Conservation (phyloP, 2,329 filamentous ascomycete genomes). For the Xylariomycetidae sp. region DNA sequence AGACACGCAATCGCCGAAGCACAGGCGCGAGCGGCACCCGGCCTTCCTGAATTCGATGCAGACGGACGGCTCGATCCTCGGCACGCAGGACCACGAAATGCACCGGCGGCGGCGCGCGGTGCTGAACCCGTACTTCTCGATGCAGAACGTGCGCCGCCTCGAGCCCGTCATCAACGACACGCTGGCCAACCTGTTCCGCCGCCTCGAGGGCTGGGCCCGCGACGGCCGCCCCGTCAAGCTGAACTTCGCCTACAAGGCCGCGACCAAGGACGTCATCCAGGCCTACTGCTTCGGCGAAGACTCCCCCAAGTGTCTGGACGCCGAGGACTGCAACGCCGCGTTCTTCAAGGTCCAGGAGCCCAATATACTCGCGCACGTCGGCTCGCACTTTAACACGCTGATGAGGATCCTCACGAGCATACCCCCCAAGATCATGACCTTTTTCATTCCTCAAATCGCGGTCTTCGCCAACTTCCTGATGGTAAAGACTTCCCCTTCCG, state of each 20-base stretch:
- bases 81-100: conserved; percentile 15
- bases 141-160: conserved; percentile 16
- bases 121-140: conserved; percentile 21
- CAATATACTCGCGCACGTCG: conserved; percentile 12
- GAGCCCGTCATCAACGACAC: conserved; percentile 18
- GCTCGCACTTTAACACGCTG: conserved; percentile 19
- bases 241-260: conserved; percentile 14
- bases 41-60: conserved; percentile 12
- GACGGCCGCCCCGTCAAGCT: conserved; percentile 9
- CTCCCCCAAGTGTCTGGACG: conserved; percentile 22
- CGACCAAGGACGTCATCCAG: conserved; percentile 19
- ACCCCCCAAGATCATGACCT: conserved; percentile 16
- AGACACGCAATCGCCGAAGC: conserved; percentile 17
- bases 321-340: conserved; percentile 22
- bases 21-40: conserved; percentile 13
- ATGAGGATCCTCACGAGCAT: conserved; percentile 11
- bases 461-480: conserved; percentile 11
- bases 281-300: conserved; percentile 19
- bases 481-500: conserved; percentile 4
- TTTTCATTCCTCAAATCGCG: conserved; percentile 12
- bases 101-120: conserved; percentile 19
- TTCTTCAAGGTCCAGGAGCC: conserved; percentile 21
- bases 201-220: conserved; percentile 18
- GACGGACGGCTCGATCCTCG: conserved; percentile 14
- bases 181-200: conserved; percentile 13